A percentile compares a stretch with the other conserved stretches of the same genome.
Conservation (phyloP, 768 basidiomycete species). For the Mrakia blollopis region DNA sequence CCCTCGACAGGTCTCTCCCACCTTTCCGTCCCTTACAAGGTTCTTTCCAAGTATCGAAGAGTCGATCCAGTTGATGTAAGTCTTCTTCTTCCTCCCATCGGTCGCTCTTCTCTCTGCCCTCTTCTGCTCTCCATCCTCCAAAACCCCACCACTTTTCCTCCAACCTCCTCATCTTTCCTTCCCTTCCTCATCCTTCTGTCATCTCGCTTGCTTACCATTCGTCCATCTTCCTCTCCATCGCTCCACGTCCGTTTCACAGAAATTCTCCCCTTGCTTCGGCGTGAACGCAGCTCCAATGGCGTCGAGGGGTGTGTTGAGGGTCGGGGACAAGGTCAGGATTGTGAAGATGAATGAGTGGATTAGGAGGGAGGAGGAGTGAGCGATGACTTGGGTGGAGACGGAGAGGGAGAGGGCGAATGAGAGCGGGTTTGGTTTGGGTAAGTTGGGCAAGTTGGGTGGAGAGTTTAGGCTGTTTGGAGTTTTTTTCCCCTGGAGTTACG, state of each 20-base stretch:
- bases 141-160: no score
- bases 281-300: conserved; percentile 17
- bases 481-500: no score
- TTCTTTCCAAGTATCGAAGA: conserved; percentile 18
- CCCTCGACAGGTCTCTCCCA: conserved; percentile 20
- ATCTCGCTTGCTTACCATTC: no score
- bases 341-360: conserved; percentile 19
- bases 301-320: neutral
- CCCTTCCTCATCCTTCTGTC: neutral
- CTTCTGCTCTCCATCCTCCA: no score
- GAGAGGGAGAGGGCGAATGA: no score
- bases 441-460: no score
- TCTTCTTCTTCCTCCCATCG: neutral
- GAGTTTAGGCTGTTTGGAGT: no score
- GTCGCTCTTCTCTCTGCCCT: no score
- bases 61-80: conserved; percentile 19
- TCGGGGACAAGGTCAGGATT: conserved; percentile 22
- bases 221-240: no score
- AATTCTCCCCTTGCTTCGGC: conserved; percentile 22
- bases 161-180: neutral
- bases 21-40: conserved; percentile 27
- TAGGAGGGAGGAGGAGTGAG: conserved; percentile 2
- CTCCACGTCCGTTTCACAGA: neutral
- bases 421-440: no score
- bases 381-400: neutral